Evolutionary conservation across 441 rosid genomes (phyloP), one percentile per base, ranked within the genome.

Genomic region (Adansonia gregorii): DNA sequence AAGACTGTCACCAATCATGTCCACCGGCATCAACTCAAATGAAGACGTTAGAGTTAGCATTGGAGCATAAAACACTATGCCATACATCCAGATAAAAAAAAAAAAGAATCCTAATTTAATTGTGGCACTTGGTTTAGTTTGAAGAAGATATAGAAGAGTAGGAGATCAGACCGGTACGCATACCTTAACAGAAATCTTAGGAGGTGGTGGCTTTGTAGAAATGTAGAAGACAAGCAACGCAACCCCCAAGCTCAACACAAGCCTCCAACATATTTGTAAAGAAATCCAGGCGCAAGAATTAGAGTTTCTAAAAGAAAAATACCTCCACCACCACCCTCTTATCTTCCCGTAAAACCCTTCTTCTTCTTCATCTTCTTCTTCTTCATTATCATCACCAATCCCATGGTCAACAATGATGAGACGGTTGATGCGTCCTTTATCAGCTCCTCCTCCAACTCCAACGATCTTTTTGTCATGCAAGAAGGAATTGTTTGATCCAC

Each of bases 151-250:
- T 11, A 22, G 43, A 14, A 22, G 72, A 58, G 31, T 8, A 58
- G 27, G 31, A 45, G 31, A 45, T 35, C 39, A 35, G 39, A 68
- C 22, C 6, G 0, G 24, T 49, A 12, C 43, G 4, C 39, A 78
- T 87, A 94, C 98, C 94, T 88, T 82, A 64, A 93, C 35, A 20
- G 91, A 92, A 15, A 92, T 58, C 52, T 79, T 64, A 9, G 98
- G 98, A 22, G 83, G 86, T 31, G 97, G 92, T 24, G 98, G 98
- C 65, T 92, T 90, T 15, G 97, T 88, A 31, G 90, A 90, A 69
- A 89, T 66, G 85, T 90, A 93, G 86, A 91, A 94, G 12, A 94
- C 92, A 8, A 91, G 93, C 87, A 94, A 85, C 22, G 94, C 95
- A 67, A 89, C 76, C 39, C 87, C 90, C 78, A 93, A 82, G 84